Conservation (phyloP, 495 filamentous ascomycete genomes). For the Aspergillus sparsus region DNA sequence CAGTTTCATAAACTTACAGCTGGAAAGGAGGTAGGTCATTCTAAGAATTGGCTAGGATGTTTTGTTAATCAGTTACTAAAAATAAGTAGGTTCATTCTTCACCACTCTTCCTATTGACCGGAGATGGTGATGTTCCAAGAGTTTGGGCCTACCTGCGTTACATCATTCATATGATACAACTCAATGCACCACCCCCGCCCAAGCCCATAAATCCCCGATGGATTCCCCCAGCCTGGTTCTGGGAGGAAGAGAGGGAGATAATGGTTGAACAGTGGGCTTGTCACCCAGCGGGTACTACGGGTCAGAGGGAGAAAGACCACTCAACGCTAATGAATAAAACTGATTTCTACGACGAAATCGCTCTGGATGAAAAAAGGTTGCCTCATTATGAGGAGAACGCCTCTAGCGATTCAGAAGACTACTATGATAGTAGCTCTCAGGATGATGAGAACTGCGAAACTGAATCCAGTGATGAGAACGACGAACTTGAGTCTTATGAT, state of each 20-base stretch:
- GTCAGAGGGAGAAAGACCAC: neutral
- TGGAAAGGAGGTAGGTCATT: neutral
- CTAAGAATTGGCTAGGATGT: neutral
- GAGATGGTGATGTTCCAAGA: neutral
- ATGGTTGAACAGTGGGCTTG: neutral
- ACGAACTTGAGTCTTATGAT: neutral
- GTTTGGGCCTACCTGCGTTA: conserved; percentile 1
- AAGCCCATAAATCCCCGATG: neutral
- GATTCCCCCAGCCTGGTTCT: neutral
- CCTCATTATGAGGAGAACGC: neutral
- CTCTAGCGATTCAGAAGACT: neutral
- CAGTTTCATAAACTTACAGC: neutral
- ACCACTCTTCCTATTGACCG: neutral
- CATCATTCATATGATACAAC: conserved; percentile 1
- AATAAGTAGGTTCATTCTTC: neutral
- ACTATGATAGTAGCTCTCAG: neutral
- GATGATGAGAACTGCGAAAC: neutral
- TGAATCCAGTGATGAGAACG: neutral
- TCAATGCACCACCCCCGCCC: neutral
- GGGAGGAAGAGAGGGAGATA: neutral
- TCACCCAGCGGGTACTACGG: neutral
- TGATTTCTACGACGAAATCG: neutral
- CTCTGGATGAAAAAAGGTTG: neutral
- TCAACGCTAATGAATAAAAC: neutral
- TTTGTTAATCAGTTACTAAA: neutral